Base-by-base conservation (phyloP, 768 basidiomycete species). In the Mycena floridula region DNA sequence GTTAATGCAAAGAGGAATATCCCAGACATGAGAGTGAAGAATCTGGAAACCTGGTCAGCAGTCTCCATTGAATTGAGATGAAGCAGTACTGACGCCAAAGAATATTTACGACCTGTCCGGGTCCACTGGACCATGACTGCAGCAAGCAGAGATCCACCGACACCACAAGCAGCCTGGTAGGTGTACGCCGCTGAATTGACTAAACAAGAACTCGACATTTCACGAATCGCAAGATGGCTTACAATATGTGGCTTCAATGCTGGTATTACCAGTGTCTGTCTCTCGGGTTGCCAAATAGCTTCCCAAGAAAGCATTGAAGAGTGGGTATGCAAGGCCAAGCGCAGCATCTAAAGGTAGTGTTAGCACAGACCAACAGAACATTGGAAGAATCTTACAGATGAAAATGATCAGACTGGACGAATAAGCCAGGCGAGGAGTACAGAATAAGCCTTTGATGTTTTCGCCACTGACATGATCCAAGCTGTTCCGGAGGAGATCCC, bases 301-400 rank as follows among this genome's bases (percentile, higher is more conserved):
- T 37, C 49, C 49, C 38, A 50, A 46, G 23, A 4, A 42, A 3
- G 13, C 23, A 15, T 25, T 12, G 35, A 43, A 68, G 62, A 80
- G 55, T n/a, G 79, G 77, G 56, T 76, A 81, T 9, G 78, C 79
- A 5, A 81, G 66, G 11, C 79, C 79, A 45, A 81, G 75, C 35
- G 79, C 62, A 4, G 70, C 52, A 23, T 50, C 78, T 77, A 52
- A 52, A 42, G 26, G 13, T 27, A 26, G 35, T 15, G 13, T 25
- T 22, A 28, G 9, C 22, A 20, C 2, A 0, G 8, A 24, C 5
- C 18, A 35, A 22, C 27, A 25, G 2, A 24, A 25, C 16, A 27
- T 12, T 25, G 30, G 22, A 2, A 37, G 5, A 16, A 59, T 43
- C 72, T 74, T 77, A 78, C 77, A 80, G 13, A 80, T 44, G n/a